Percentiles rank a stretch among this genome's conserved stretches.
These are phyloP conservation scores for Pseudogymnoascus sp. DNA, from an alignment of 2,329 filamentous ascomycete species.

Conservation along the genomic window DNA sequence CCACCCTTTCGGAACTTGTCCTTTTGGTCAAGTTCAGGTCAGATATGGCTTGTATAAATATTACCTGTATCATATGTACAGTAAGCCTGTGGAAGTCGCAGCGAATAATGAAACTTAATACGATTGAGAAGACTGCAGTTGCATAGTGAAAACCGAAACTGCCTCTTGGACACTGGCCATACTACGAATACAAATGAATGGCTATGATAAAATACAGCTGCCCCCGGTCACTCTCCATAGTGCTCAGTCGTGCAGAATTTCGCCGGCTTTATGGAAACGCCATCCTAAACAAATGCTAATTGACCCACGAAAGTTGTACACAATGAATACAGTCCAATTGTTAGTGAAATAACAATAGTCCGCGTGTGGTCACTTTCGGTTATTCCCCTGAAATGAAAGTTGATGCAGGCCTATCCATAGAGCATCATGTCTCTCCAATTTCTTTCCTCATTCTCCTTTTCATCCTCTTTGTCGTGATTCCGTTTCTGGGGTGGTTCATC, in stretches of 20 bases:
- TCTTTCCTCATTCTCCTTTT: background rate
- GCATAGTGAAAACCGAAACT: background rate
- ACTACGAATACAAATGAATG: background rate
- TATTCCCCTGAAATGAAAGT: background rate
- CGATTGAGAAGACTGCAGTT: background rate
- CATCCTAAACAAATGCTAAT: background rate
- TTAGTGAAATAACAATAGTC: background rate
- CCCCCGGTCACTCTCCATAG: background rate
- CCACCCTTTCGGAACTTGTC: background rate
- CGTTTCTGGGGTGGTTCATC: background rate
- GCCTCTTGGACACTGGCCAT: background rate
- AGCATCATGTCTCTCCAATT: background rate
- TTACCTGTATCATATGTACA: background rate
- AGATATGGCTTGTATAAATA: slow-evolving; percentile 2
- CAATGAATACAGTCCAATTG: background rate
- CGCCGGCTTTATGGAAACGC: background rate
- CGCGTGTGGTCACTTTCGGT: background rate
- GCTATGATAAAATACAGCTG: background rate
- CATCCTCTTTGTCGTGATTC: background rate
- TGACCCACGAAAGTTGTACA: background rate
- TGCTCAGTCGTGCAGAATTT: background rate
- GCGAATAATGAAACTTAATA: slow-evolving; percentile 3
- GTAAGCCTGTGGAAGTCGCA: background rate
- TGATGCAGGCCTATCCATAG: background rate
- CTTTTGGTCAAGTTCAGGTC: background rate